Evolutionary conservation across 257 asterid species (phyloP).

Genomic region (Marsdenia floribunda): DNA sequence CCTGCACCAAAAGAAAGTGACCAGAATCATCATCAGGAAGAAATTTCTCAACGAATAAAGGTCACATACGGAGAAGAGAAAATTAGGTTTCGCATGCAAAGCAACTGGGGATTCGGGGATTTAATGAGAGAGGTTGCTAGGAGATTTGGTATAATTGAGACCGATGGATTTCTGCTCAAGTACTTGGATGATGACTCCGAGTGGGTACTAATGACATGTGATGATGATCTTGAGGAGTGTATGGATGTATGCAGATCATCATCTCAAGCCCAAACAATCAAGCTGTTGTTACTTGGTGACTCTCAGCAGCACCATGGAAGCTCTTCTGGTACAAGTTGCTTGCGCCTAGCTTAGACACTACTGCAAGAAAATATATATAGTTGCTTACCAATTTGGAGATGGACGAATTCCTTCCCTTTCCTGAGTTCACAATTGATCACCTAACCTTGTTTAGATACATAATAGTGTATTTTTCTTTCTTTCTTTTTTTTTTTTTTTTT

Average conservation of each 20-base stretch:
- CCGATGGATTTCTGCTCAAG: constrained; percentile 48
- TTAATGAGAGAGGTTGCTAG: constrained; percentile 48
- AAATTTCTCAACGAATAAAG: constrained; percentile 48
- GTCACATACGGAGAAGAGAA: constrained; percentile 73
- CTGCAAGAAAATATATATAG: not conserved
- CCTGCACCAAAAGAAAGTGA: constrained; percentile 14
- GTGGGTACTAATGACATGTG: constrained; percentile 83
- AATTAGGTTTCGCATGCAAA: constrained; percentile 66
- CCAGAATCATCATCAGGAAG: constrained; percentile 24
- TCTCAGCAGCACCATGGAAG: constrained; percentile 39
- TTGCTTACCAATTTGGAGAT: constrained; percentile 2
- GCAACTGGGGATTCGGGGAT: constrained; percentile 54
- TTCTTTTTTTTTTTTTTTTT: no score
- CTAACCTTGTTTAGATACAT: not conserved
- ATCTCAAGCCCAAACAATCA: constrained; percentile 47
- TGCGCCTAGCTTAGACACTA: constrained; percentile 9
- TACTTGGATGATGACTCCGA: constrained; percentile 89
- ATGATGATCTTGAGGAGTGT: constrained; percentile 87
- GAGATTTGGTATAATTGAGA: constrained; percentile 56
- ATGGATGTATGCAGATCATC: constrained; percentile 50
- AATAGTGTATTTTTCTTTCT: not conserved
- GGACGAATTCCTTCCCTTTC: not conserved
- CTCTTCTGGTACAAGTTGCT: constrained; percentile 35
- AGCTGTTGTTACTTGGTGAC: constrained; percentile 41
- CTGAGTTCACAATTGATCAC: not conserved